These are phyloP conservation scores for Mucor lusitanicus DNA, from an alignment of 371 early-diverging fungal genomes.

Conservation along the genomic window DNA sequence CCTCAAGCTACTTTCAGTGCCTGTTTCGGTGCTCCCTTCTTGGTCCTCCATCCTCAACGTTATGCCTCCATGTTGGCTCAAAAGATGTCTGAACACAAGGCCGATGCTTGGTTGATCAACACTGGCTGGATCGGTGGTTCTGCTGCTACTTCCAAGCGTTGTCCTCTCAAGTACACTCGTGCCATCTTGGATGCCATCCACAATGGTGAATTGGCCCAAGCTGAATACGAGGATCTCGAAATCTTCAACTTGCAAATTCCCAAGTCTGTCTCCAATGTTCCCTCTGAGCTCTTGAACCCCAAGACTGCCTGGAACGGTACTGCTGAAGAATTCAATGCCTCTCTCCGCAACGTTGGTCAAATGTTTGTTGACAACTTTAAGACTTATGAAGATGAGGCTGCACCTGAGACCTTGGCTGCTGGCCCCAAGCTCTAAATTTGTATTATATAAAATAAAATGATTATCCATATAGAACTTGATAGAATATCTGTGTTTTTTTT, in stretches of 20 bases:
- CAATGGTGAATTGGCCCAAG: slow-evolving; percentile 81
- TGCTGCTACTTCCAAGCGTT: slow-evolving; percentile 88
- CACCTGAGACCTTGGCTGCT: slow-evolving; percentile 73
- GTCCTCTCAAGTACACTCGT: slow-evolving; percentile 94
- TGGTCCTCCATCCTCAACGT: slow-evolving; percentile 94
- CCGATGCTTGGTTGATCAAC: slow-evolving; percentile 96
- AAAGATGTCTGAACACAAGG: slow-evolving; percentile 87
- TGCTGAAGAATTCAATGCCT: slow-evolving; percentile 58
- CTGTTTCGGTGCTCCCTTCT: slow-evolving; percentile 96
- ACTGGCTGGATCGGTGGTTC: slow-evolving; percentile 97
- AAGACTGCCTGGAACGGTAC: slow-evolving; percentile 80
- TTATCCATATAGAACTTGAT: background rate
- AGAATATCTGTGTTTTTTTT: background rate
- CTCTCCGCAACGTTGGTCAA: slow-evolving; percentile 73
- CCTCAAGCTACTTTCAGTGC: slow-evolving; percentile 91
- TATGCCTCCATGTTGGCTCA: slow-evolving; percentile 97
- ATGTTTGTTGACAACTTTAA: slow-evolving; percentile 92
- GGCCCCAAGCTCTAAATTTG: slow-evolving; percentile 52
- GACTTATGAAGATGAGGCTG: slow-evolving; percentile 81
- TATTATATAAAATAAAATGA: background rate
- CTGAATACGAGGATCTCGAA: slow-evolving; percentile 75
- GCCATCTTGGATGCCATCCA: slow-evolving; percentile 97
- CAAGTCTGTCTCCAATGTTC: slow-evolving; percentile 83
- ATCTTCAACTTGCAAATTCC: slow-evolving; percentile 90
- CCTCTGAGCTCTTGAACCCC: slow-evolving; percentile 86